A percentile compares a stretch with the other conserved stretches of the same genome.
Conservation (phyloP, 2,329 filamentous ascomycete genomes). For the Lasiodiplodia sp. region DNA sequence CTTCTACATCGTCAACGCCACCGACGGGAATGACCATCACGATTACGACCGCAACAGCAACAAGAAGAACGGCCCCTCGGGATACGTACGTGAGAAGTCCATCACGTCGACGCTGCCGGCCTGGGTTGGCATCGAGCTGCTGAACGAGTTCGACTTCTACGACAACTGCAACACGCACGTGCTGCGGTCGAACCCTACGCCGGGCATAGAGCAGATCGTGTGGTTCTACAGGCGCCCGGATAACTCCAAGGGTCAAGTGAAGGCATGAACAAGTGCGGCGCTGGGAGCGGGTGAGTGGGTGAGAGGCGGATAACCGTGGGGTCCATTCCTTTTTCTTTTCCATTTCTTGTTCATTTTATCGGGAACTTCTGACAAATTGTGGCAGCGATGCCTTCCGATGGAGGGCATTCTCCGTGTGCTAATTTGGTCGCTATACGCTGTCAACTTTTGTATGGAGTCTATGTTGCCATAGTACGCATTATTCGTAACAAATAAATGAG, state of each 20-base stretch:
- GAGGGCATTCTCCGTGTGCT: not conserved
- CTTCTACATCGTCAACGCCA: conserved; percentile 2
- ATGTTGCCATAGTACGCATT: too few relatives aligned
- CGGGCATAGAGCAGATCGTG: not conserved
- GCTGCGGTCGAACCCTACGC: not conserved
- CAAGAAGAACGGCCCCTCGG: not conserved
- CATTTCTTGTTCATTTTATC: too few relatives aligned
- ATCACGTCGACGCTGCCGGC: conserved; percentile 1
- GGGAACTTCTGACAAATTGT: not conserved
- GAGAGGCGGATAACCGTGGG: too few relatives aligned
- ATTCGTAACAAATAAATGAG: too few relatives aligned
- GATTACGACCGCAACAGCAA: not conserved
- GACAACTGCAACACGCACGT: not conserved
- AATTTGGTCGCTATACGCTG: not conserved
- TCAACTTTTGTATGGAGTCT: not conserved
- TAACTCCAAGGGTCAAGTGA: not conserved
- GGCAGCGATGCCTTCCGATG: not conserved
- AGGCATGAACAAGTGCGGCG: too few relatives aligned
- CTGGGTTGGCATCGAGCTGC: not conserved
- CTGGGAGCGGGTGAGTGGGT: too few relatives aligned
- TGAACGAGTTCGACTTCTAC: not conserved
- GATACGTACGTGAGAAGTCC: not conserved
- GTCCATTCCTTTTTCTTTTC: too few relatives aligned
- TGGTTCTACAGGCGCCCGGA: conserved; percentile 6
- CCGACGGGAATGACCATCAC: not conserved